These are phyloP conservation scores for Populus davidiana DNA, from an alignment of 345 rosid genomes.

Conservation along the genomic window DNA sequence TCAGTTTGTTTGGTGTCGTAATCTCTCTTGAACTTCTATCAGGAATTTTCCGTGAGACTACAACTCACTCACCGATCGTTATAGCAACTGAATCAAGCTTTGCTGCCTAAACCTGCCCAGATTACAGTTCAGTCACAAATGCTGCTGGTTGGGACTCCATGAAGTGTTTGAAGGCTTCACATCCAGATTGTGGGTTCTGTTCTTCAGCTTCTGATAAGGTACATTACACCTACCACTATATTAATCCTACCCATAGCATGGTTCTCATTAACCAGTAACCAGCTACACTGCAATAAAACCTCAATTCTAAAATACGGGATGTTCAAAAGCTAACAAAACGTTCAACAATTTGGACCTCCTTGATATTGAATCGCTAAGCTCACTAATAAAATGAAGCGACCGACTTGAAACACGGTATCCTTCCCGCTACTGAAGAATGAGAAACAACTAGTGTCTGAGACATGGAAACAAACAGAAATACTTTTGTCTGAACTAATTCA, in stretches of 20 bases:
- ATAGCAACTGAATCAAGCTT: conserved; percentile 38
- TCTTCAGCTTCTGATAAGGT: conserved; percentile 64
- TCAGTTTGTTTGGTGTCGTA: conserved; percentile 61
- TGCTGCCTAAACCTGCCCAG: conserved; percentile 51
- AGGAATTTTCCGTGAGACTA: conserved; percentile 58
- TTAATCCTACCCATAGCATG: no score
- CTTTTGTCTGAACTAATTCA: no score
- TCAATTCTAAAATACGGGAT: no score
- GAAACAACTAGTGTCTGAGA: no score
- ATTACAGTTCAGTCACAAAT: conserved; percentile 30
- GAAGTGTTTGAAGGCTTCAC: conserved; percentile 66
- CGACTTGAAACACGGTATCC: no score
- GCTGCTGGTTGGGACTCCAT: conserved; percentile 61
- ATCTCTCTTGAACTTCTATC: conserved; percentile 56
- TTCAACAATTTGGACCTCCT: no score
- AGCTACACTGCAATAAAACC: no score
- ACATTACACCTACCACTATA: background rate
- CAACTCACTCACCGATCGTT: conserved; percentile 54
- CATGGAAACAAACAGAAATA: no score
- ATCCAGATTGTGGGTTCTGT: conserved; percentile 74
- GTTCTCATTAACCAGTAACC: background rate
- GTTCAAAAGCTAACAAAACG: no score
- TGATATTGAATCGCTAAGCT: no score
- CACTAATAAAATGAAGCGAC: no score
- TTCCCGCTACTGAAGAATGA: no score